A percentile compares a stretch with the other conserved stretches of the same genome.
Evolutionary conservation across 352 stramenopile genomes (phyloP).

Genomic region (Phytophthora cryptogea): DNA sequence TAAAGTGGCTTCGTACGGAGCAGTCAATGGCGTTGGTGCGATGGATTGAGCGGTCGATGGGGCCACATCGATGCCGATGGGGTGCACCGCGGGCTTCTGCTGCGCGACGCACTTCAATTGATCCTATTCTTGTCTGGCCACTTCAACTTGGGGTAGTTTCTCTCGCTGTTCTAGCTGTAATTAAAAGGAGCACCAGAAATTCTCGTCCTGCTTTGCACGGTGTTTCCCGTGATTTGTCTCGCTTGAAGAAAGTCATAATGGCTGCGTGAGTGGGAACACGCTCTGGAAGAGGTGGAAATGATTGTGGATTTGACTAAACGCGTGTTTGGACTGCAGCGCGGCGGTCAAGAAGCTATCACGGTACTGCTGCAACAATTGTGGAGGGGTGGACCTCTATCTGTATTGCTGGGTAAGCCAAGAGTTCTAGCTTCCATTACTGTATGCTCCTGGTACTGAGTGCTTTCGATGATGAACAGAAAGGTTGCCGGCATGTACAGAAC

Average conservation of each 20-base stretch:
- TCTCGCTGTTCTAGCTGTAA: background rate
- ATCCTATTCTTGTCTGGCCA: slow-evolving; percentile 23
- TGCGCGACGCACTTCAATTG: slow-evolving; percentile 11
- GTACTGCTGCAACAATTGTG: slow-evolving; percentile 63
- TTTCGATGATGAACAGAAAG: slow-evolving; percentile 52
- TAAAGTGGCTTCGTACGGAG: no score
- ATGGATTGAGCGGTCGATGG: no score
- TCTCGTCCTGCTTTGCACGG: slow-evolving; percentile 1
- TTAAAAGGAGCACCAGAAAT: background rate
- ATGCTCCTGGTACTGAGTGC: background rate
- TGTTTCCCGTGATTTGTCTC: background rate
- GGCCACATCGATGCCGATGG: background rate
- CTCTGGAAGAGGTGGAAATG: background rate
- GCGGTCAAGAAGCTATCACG: slow-evolving; percentile 60
- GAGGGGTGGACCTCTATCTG: slow-evolving; percentile 62
- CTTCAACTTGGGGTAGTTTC: slow-evolving; percentile 19
- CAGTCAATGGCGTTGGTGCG: no score
- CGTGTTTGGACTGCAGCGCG: slow-evolving; percentile 22
- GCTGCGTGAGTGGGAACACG: slow-evolving; percentile 18
- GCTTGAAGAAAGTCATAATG: slow-evolving; percentile 12
- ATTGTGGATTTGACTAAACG: slow-evolving; percentile 4
- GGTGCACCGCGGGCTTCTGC: slow-evolving; percentile 6
- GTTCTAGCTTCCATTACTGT: slow-evolving; percentile 1
- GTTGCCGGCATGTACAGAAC: slow-evolving; percentile 69
- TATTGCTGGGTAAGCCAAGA: slow-evolving; percentile 58